phyloP scores from a whole-genome alignment of 2,329 filamentous ascomycete species.

The Trichophaea hybrida region DNA sequence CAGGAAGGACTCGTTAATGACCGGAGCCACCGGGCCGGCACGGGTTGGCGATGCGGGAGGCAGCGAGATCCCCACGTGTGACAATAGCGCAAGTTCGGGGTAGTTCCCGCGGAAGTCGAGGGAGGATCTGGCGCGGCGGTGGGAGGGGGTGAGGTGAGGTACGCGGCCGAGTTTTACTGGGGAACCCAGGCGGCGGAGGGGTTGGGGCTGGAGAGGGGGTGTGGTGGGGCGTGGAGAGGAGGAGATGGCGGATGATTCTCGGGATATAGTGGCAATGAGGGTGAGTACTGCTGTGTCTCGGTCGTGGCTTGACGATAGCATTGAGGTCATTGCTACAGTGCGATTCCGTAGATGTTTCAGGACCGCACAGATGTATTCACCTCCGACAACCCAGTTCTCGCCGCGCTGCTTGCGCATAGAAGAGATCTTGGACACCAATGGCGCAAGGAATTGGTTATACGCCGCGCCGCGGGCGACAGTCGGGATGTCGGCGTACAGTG shows the following conservation, averaged over 20 bases:
- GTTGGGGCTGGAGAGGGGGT: conserved; percentile 10
- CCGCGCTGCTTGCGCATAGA: conserved; percentile 3
- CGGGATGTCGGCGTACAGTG: conserved; percentile 19
- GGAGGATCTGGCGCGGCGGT: conserved; percentile 11
- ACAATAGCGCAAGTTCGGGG: conserved; percentile 17
- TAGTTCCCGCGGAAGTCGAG: conserved; percentile 9
- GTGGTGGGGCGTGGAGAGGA: neutral
- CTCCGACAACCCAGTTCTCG: conserved; percentile 12
- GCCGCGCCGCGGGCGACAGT: conserved; percentile 16
- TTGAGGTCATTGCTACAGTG: conserved; percentile 9
- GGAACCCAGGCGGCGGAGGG: conserved; percentile 1
- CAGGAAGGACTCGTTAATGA: conserved; percentile 9
- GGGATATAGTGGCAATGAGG: conserved; percentile 17
- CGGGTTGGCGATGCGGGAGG: conserved; percentile 5
- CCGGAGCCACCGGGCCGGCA: conserved; percentile 1
- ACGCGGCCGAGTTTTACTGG: conserved; percentile 14
- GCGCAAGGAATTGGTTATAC: conserved; percentile 16
- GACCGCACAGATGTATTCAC: conserved; percentile 15
- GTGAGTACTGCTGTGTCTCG: conserved; percentile 14
- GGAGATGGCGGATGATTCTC: conserved; percentile 10
- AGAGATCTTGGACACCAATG: conserved; percentile 10
- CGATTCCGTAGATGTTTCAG: conserved; percentile 15
- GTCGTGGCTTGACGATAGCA: conserved; percentile 7
- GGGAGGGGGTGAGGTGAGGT: conserved; percentile 15
- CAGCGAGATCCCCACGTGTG: conserved; percentile 15